Conservation (phyloP, 1,284 basidiomycete genomes). For the Trichosporon faecale region DNA sequence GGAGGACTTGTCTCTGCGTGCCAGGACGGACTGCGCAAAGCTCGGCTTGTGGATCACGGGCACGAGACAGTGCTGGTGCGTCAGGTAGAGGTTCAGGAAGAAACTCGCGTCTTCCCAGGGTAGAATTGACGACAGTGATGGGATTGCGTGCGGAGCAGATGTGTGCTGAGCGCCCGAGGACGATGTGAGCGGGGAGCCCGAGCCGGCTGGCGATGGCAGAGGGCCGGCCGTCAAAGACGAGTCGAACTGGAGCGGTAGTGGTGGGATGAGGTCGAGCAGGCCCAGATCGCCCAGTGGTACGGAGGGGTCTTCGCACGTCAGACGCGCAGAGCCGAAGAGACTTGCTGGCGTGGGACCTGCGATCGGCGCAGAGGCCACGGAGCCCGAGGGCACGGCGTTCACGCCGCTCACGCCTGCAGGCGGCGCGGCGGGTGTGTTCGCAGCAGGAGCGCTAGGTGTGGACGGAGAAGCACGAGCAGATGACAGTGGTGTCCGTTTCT, state of each 20-base stretch:
- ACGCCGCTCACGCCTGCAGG: neutral
- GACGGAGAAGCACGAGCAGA: neutral
- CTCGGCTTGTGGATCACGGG: conserved; percentile 38
- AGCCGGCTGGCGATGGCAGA: neutral
- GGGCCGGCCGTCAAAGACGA: neutral
- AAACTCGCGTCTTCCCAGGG: conserved; percentile 32
- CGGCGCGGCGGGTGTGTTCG: neutral
- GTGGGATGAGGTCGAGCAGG: neutral
- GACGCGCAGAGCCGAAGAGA: conserved; percentile 21
- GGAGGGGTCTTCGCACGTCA: conserved; percentile 2
- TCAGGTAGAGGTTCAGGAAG: conserved; percentile 34
- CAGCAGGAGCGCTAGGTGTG: neutral
- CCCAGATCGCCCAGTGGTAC: neutral
- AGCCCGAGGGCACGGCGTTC: neutral
- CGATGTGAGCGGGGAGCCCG: neutral
- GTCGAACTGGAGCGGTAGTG: neutral
- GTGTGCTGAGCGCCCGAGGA: neutral
- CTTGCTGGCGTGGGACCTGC: neutral
- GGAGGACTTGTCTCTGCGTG: conserved; percentile 29
- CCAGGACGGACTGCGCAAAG: conserved; percentile 34
- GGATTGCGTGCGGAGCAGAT: neutral
- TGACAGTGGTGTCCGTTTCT: neutral
- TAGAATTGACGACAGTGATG: conserved; percentile 13
- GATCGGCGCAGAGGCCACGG: neutral
- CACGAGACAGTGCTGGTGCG: conserved; percentile 35